Evolutionary conservation across 1,139 yeast genomes (phyloP).

Genomic region (Waltiozyma sp.): DNA sequence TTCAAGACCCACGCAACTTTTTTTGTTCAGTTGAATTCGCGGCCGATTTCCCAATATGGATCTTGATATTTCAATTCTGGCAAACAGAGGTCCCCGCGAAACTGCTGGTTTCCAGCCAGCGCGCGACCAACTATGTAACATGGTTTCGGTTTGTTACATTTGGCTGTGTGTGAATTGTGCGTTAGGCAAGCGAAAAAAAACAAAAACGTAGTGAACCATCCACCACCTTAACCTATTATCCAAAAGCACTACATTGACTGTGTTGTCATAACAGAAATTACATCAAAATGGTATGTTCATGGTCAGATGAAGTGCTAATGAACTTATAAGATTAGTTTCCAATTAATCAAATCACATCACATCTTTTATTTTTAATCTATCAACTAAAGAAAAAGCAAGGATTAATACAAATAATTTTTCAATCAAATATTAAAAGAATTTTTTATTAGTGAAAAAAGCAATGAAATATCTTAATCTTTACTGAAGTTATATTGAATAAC

Average conservation of each 20-base stretch:
- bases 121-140: not conserved
- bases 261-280: constrained; percentile 1
- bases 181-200: constrained; percentile 1
- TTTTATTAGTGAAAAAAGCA: too few relatives aligned
- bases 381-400: too few relatives aligned
- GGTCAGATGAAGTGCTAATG: not conserved
- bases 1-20: not conserved
- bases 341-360: not conserved
- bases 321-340: not conserved
- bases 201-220: not conserved
- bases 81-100: not conserved
- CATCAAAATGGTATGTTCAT: constrained; percentile 1
- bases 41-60: not conserved
- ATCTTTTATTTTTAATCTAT: not conserved
- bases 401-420: too few relatives aligned
- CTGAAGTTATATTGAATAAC: too few relatives aligned
- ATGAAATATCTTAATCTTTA: too few relatives aligned
- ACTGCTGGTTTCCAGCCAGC: not conserved
- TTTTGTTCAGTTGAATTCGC: not conserved
- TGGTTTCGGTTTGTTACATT: not conserved
- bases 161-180: not conserved
- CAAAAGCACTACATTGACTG: not conserved
- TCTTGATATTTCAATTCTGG: not conserved
- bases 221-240: not conserved
- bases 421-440: too few relatives aligned